phyloP scores from a whole-genome alignment of 2,329 filamentous ascomycete genomes.

The Truncatella angustata region DNA sequence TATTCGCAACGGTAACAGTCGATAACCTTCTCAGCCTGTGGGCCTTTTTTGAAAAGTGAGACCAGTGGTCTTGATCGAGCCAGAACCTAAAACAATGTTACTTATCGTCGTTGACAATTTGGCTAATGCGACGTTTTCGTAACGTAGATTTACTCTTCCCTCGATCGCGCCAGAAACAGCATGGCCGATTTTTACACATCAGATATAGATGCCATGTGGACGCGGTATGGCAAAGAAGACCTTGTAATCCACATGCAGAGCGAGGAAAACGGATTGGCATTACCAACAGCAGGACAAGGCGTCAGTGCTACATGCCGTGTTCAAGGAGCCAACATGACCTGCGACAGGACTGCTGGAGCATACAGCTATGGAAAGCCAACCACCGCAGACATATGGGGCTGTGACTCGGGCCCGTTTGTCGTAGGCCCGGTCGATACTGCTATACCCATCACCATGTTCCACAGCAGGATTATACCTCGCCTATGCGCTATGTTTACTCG shows the following conservation, averaged over 20 bases:
- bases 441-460: constrained; percentile 20
- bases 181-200: constrained; percentile 39
- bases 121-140: too few species aligned
- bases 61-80: too few species aligned
- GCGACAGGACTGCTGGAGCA: constrained; percentile 36
- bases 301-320: constrained; percentile 34
- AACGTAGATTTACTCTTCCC: too few species aligned
- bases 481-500: constrained; percentile 47
- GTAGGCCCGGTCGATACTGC: constrained; percentile 27
- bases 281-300: constrained; percentile 10
- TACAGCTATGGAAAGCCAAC: constrained; percentile 37
- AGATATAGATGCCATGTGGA: constrained; percentile 43
- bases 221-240: constrained; percentile 29
- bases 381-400: constrained; percentile 45
- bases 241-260: constrained; percentile 41
- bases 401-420: constrained; percentile 42
- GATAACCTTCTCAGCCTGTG: too few species aligned
- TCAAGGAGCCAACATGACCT: constrained; percentile 24
- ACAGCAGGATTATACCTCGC: constrained; percentile 38
- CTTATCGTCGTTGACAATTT: too few species aligned
- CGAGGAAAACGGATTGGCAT: constrained; percentile 20
- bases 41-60: too few species aligned
- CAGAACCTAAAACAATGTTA: too few species aligned
- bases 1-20: too few species aligned
- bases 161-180: constrained; percentile 17